Percentiles rank a stretch among this genome's conserved stretches.
These are phyloP conservation scores for Herpetomonas tarakana DNA, from an alignment of 208 protist species.

Conservation along the genomic window DNA sequence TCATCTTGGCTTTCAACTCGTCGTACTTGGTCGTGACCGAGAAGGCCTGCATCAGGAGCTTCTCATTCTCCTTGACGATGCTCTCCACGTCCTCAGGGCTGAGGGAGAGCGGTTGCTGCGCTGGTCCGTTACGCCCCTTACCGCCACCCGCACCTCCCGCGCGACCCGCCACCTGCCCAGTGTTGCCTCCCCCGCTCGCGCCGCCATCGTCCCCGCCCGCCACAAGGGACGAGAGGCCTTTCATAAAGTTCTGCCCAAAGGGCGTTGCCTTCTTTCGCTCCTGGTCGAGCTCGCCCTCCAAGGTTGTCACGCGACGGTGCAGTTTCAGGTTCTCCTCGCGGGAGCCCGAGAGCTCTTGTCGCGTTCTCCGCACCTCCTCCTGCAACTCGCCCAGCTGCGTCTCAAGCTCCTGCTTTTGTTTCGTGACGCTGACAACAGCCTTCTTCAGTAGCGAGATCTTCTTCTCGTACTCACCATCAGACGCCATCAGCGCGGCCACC, in stretches of 20 bases:
- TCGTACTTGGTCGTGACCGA: slow-evolving; percentile 45
- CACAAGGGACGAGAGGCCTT: slow-evolving; percentile 72
- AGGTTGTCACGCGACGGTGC: slow-evolving; percentile 32
- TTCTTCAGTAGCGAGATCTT: slow-evolving; percentile 85
- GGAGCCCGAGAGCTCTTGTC: slow-evolving; percentile 33
- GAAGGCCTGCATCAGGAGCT: slow-evolving; percentile 66
- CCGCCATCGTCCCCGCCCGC: slow-evolving; percentile 25
- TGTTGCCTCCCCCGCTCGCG: slow-evolving; percentile 24
- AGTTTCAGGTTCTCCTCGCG: slow-evolving; percentile 47
- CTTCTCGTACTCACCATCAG: slow-evolving; percentile 60
- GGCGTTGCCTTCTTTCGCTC: slow-evolving; percentile 35
- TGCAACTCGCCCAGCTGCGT: slow-evolving; percentile 42
- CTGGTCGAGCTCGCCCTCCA: slow-evolving; percentile 44
- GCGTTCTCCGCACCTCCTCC: slow-evolving; percentile 35
- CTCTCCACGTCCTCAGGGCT: slow-evolving; percentile 63
- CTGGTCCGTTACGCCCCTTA: neutral
- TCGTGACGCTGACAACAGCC: slow-evolving; percentile 75
- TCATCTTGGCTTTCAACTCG: slow-evolving; percentile 15
- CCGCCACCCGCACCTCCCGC: neutral
- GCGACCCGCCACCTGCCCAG: slow-evolving; percentile 1
- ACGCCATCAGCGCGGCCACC: slow-evolving; percentile 69
- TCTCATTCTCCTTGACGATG: slow-evolving; percentile 64
- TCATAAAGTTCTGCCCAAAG: slow-evolving; percentile 64
- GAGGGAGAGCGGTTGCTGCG: slow-evolving; percentile 17
- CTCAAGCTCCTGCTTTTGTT: slow-evolving; percentile 78